Percentiles rank a stretch among this genome's conserved stretches.
phyloP scores from a whole-genome alignment of 768 basidiomycete species.

The Podaxis sp. region DNA sequence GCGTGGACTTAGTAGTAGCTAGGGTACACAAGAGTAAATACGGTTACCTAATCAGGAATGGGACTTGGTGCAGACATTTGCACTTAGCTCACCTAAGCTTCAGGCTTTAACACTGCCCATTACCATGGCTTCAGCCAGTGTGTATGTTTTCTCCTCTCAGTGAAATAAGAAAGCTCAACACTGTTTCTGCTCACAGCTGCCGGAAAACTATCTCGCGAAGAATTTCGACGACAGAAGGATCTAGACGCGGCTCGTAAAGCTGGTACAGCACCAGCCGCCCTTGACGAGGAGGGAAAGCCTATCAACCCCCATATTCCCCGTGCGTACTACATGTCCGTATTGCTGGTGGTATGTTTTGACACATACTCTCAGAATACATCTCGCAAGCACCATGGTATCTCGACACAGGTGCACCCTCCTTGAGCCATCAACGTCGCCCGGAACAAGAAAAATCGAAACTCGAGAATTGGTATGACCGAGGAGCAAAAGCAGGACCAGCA shows the following conservation, averaged over 20 bases:
- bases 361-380: slow-evolving; percentile 75
- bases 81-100: neutral
- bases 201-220: slow-evolving; percentile 91
- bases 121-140: slow-evolving; percentile 20
- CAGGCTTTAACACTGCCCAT: neutral
- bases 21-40: slow-evolving; percentile 12
- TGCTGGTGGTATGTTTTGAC: slow-evolving; percentile 6
- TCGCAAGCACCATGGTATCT: slow-evolving; percentile 99
- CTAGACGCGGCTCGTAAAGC: slow-evolving; percentile 98
- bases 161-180: neutral
- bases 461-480: slow-evolving; percentile 91
- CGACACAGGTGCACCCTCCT: slow-evolving; percentile 89
- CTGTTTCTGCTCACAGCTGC: slow-evolving; percentile 36
- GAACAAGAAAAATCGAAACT: slow-evolving; percentile 71
- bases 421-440: slow-evolving; percentile 90
- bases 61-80: neutral
- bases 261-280: slow-evolving; percentile 93
- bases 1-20: slow-evolving; percentile 9
- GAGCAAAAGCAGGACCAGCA: slow-evolving; percentile 80
- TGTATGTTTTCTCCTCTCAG: slow-evolving; percentile 10
- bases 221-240: slow-evolving; percentile 94
- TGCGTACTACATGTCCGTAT: slow-evolving; percentile 37
- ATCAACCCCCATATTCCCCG: slow-evolving; percentile 99
- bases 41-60: slow-evolving; percentile 9
- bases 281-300: slow-evolving; percentile 92